Percentiles rank a stretch among this genome's conserved stretches.
phyloP scores from a whole-genome alignment of 352 stramenopile genomes.

The Saprolegnia diclina region DNA sequence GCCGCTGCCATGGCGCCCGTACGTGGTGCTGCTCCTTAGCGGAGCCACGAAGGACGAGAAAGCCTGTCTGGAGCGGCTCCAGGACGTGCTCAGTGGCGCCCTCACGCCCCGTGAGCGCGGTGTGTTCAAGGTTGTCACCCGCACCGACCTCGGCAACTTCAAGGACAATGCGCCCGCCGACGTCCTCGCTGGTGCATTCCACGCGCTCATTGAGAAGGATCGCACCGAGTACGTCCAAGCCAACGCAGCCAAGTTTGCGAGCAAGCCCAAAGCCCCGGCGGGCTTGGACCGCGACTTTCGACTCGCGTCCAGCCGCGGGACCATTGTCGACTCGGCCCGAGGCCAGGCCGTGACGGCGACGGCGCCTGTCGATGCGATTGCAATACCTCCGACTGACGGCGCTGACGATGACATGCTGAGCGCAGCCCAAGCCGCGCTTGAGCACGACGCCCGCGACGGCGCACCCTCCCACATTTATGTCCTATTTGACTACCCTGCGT shows the following conservation, averaged over 20 bases:
- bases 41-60: slow-evolving; percentile 17
- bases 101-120: slow-evolving; percentile 22
- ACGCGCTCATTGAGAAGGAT: slow-evolving; percentile 6
- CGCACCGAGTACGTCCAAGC: slow-evolving; percentile 7
- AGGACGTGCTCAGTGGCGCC: slow-evolving; percentile 24
- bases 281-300: background rate
- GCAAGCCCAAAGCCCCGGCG: background rate
- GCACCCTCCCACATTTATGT: slow-evolving; percentile 45
- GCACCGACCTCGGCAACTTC: slow-evolving; percentile 7
- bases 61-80: background rate
- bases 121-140: slow-evolving; percentile 25
- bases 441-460: background rate
- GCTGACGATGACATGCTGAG: slow-evolving; percentile 20
- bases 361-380: background rate
- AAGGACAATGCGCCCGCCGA: slow-evolving; percentile 4
- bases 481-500: slow-evolving; percentile 51
- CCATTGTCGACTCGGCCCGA: too few species aligned
- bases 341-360: background rate
- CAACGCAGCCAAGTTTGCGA: background rate
- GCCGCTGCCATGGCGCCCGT: slow-evolving; percentile 20
- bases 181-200: slow-evolving; percentile 14
- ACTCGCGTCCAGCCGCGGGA: background rate
- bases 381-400: background rate
- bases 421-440: slow-evolving; percentile 5
- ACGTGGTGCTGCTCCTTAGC: slow-evolving; percentile 18